A percentile compares a stretch with the other conserved stretches of the same genome.
Evolutionary conservation across 352 stramenopile species (phyloP).

Genomic region (Phytopythium helicoides): DNA sequence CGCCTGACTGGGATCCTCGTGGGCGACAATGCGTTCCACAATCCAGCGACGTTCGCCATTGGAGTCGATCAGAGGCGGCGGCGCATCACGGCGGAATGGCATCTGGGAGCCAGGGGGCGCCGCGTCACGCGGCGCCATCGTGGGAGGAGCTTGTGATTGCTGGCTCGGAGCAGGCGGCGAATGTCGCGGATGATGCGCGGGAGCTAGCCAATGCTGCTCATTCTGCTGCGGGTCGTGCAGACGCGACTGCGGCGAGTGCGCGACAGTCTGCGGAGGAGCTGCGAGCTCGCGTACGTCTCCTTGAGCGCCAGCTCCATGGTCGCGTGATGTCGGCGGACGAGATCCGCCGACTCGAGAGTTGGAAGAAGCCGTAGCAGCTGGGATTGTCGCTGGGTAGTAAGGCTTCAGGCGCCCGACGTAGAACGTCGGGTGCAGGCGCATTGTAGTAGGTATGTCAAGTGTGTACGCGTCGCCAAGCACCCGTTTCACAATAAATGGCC

Average conservation of each 20-base stretch:
- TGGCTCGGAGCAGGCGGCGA: no score
- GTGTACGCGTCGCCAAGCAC: constrained; percentile 7
- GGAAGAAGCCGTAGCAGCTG: neutral
- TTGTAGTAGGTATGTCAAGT: constrained; percentile 13
- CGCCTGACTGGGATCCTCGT: neutral
- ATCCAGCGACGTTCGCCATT: neutral
- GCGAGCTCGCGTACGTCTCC: no score
- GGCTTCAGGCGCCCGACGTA: constrained; percentile 24
- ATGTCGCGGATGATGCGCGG: no score
- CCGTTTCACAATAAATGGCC: constrained; percentile 5
- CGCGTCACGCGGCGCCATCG: no score
- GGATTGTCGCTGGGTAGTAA: constrained; percentile 9
- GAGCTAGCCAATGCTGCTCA: no score
- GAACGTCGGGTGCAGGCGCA: constrained; percentile 24
- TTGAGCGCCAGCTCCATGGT: no score
- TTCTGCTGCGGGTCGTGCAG: no score
- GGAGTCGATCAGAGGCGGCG: neutral
- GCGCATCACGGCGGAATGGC: neutral
- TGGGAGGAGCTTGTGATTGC: no score
- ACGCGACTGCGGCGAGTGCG: no score
- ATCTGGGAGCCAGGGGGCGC: neutral
- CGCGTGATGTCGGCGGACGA: no score
- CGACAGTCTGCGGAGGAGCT: no score
- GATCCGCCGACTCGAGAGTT: no score
- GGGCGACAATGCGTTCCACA: neutral